These are phyloP conservation scores for Euptelea pleiosperma DNA, from an alignment of 164 flowering plant species.

Conservation along the genomic window DNA sequence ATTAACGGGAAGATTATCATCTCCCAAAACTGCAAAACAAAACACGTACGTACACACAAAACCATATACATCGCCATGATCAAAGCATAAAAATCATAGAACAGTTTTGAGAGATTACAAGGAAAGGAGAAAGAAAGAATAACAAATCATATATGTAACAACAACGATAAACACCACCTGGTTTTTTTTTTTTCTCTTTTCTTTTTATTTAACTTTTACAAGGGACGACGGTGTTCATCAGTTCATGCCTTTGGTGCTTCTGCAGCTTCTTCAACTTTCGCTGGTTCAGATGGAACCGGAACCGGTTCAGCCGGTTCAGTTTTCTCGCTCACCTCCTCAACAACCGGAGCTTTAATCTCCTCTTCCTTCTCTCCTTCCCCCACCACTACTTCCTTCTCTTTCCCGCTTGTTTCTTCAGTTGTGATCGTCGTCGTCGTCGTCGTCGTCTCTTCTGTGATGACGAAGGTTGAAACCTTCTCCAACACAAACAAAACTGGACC, in stretches of 20 bases:
- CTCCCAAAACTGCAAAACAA: too few relatives aligned
- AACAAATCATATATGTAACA: too few relatives aligned
- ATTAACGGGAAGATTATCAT: too few relatives aligned
- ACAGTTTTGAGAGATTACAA: background rate
- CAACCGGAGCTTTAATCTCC: conserved; percentile 16
- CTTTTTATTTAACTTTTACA: background rate
- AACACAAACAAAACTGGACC: conserved; percentile 69
- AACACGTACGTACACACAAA: background rate
- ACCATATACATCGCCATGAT: too few relatives aligned
- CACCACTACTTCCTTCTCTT: conserved; percentile 33
- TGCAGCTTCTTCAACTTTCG: conserved; percentile 19
- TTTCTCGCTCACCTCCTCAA: conserved; percentile 7
- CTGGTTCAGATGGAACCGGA: conserved; percentile 11
- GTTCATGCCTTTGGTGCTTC: conserved; percentile 19
- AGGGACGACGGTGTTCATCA: too few relatives aligned
- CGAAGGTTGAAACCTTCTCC: conserved; percentile 72
- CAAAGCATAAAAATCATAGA: background rate
- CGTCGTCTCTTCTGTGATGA: conserved; percentile 42
- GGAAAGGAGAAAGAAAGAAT: too few relatives aligned
- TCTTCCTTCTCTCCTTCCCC: conserved; percentile 40
- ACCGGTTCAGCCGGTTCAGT: conserved; percentile 9
- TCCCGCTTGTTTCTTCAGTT: conserved; percentile 23
- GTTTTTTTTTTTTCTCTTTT: background rate
- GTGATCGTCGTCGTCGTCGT: conserved; percentile 13
- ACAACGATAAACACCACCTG: too few relatives aligned